phyloP scores from a whole-genome alignment of 1,139 yeast species.

The Kodamaea fungicola region DNA sequence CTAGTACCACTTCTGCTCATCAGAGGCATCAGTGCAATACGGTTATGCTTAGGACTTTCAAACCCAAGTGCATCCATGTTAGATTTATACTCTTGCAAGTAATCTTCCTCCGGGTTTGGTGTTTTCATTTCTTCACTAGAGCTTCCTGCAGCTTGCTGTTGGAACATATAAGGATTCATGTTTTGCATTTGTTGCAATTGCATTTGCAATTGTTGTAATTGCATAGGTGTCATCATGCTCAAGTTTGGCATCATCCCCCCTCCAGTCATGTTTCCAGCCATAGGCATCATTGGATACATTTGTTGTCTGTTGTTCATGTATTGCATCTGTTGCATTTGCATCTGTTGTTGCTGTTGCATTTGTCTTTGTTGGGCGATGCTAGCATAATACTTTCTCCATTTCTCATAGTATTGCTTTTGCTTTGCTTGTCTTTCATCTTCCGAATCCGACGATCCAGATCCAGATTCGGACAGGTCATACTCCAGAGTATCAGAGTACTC shows the following conservation, averaged over 20 bases:
- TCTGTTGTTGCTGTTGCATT: slow-evolving; percentile 14
- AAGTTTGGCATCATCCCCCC: slow-evolving; percentile 7
- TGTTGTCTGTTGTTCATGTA: slow-evolving; percentile 8
- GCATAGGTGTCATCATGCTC: slow-evolving; percentile 10
- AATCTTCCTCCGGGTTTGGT: slow-evolving; percentile 4
- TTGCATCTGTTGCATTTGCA: slow-evolving; percentile 16
- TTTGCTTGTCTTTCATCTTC: slow-evolving; percentile 14
- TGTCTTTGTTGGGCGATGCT: slow-evolving; percentile 24
- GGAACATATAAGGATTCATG: slow-evolving; percentile 9
- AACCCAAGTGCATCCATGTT: slow-evolving; percentile 9
- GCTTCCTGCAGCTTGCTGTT: not conserved
- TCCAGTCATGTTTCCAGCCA: slow-evolving; percentile 4
- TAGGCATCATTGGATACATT: slow-evolving; percentile 11
- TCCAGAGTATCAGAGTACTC: slow-evolving; percentile 12
- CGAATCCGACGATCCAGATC: slow-evolving; percentile 15
- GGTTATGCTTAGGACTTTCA: slow-evolving; percentile 30
- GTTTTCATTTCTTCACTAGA: not conserved
- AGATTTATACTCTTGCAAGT: slow-evolving; percentile 6
- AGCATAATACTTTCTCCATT: slow-evolving; percentile 29
- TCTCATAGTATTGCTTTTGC: slow-evolving; percentile 24
- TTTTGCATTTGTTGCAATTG: slow-evolving; percentile 11
- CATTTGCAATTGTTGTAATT: slow-evolving; percentile 10
- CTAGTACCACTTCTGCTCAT: slow-evolving; percentile 10
- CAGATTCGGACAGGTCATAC: slow-evolving; percentile 8
- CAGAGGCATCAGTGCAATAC: slow-evolving; percentile 39